phyloP scores from a whole-genome alignment of 768 basidiomycete species.

The Imleria badia region DNA sequence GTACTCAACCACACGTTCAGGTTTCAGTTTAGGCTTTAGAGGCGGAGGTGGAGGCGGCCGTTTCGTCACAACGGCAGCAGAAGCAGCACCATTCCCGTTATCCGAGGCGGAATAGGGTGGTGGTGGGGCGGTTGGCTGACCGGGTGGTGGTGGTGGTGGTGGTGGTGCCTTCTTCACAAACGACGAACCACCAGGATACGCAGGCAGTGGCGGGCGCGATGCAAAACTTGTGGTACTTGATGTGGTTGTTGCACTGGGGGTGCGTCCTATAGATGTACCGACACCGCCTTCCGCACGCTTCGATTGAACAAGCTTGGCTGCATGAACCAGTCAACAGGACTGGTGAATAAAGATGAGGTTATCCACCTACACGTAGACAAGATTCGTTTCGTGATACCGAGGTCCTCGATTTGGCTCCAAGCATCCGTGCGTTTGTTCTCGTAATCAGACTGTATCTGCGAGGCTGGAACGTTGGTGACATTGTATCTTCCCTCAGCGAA shows the following conservation, averaged over 20 bases:
- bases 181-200: conserved; percentile 23
- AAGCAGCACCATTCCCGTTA: conserved; percentile 27
- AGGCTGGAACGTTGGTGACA: conserved; percentile 57
- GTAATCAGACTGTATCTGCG: conserved; percentile 76
- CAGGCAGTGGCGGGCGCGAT: conserved; percentile 27
- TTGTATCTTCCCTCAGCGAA: conserved; percentile 84
- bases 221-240: conserved; percentile 28
- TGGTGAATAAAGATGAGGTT: neutral
- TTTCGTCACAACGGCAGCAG: conserved; percentile 46
- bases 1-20: conserved; percentile 60
- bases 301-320: conserved; percentile 70
- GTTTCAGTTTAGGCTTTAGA: conserved; percentile 83
- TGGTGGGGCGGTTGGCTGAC: conserved; percentile 42
- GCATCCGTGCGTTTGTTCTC: conserved; percentile 83
- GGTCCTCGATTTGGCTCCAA: conserved; percentile 71
- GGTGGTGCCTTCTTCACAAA: conserved; percentile 46
- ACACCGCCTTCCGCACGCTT: conserved; percentile 37
- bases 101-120: conserved; percentile 33
- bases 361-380: conserved; percentile 74
- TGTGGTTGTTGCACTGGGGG: conserved; percentile 25
- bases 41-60: conserved; percentile 93
- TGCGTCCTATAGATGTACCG: conserved; percentile 37
- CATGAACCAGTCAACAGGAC: conserved; percentile 9
- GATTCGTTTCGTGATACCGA: conserved; percentile 81
- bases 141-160: conserved; percentile 31